Evolutionary conservation across 805 yeast genomes (phyloP), one percentile per base, ranked within the genome.

Genomic region (Wickerhamomyces bovis): DNA sequence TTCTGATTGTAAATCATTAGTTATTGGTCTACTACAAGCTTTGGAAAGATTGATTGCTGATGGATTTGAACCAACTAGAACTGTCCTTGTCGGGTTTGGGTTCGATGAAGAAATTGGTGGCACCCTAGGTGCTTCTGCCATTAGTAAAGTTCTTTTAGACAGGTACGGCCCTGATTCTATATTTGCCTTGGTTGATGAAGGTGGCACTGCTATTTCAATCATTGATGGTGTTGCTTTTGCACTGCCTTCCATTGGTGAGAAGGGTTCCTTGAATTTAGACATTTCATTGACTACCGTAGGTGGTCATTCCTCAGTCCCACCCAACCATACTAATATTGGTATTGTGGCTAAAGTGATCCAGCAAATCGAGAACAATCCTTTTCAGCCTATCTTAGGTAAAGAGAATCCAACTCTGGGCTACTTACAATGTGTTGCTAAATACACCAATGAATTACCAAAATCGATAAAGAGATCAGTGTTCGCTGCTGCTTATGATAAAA

Each of bases 81-180:
- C 85, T 2, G 62, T 84, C 20, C 53, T 86, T 21, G 61, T 81
- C 3, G 80, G 85, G 0, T 77, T 81, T 61, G 95, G 95, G 0
- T 81, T 75, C 53, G 94, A 86, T 59, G 95, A 85, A 66, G 95
- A 85, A 60, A 73, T 77, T 35, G 71, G 77, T 33, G 95, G 95
- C 6, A 48, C 53, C 18, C 62, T 68, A 8, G 90, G 92, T 44
- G 94, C 94, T 4, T 48, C 55, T 0, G 49, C 64, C n/a, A 66
- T 85, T 22, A 70, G 75, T 19, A 49, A 69, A 41, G 62, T 67
- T 41, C 59, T 86, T 39, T 61, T 69, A 19, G 70, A 75, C 18
- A 70, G 73, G 46, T 81, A 77, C 55, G 94, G 94, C 6, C 53
- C 58, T 16, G 68, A 85, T 52, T 75, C 84, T 0, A 54, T 85